Evolutionary conservation across 2,329 filamentous ascomycete species (phyloP), one percentile per base, ranked within the genome.

Genomic region (Diplocarpon rosae): DNA sequence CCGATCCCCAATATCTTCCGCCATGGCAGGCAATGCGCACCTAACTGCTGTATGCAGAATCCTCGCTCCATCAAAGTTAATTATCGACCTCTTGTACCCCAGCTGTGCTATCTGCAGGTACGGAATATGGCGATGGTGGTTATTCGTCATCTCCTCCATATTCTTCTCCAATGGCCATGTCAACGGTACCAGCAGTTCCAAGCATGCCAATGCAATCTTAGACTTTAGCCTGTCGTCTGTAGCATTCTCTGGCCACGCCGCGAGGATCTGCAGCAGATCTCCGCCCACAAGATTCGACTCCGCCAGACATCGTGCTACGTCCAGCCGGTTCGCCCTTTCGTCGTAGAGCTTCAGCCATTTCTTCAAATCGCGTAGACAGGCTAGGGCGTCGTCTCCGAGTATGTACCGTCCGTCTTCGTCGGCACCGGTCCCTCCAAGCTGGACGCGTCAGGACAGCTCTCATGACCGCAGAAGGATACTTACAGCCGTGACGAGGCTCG

Each of bases 271-370:
- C 45, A 96, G 70, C 45, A 98, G 67, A 64, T 98, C 92, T 40
- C 86, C 85, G 59, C 83, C 83, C 45, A 96, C 77, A n/a, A 98
- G 66, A 59, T 95, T 95, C 36, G 88, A 84, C 64, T 96, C 88
- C 59, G 87, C 82, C 54, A 96, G 72, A 63, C 88, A 95, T 66
- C 92, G 76, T 49, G 90, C 89, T 48, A 98, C 92, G 61, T 98
- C 92, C 72, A 94, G 83, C 54, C 90, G 83, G 62, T 95, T 93
- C 52, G 83, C 79, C 63, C 93, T 93, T 62, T 94, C 85, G 63
- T 95, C 89, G 70, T 92, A 92, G 51, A 95, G 78, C 56, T 87
- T 88, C 54, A 98, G 75, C 92, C 92, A 98, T 76, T 83, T 83
- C 61, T 92, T 90, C 43, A 98, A 73, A 66, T 98, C 92, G 51